Evolutionary conservation across 2,329 filamentous ascomycete genomes (phyloP).

Genomic region (Calonectria fujianensis): DNA sequence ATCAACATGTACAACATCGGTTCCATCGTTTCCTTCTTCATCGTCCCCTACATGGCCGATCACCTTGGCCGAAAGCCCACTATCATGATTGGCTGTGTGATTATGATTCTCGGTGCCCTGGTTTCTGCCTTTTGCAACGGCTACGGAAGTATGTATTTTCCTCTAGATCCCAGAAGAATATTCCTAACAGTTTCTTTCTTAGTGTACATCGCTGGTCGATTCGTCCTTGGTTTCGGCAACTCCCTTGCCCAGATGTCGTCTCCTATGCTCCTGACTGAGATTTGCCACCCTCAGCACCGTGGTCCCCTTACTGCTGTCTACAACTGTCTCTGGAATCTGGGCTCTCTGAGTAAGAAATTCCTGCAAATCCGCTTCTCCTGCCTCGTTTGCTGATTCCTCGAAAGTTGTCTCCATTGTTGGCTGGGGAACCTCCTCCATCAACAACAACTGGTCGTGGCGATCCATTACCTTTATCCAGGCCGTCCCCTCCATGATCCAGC

Average conservation of each 20-base stretch:
- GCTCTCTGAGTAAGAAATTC: constrained; percentile 63
- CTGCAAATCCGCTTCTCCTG: too few relatives aligned
- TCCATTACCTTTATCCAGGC: constrained; percentile 80
- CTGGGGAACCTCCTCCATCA: constrained; percentile 76
- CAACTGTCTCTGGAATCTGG: constrained; percentile 81
- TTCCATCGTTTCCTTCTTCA: constrained; percentile 68
- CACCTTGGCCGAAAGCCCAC: constrained; percentile 64
- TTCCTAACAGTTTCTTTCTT: constrained; percentile 17
- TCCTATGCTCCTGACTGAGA: constrained; percentile 78
- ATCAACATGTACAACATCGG: constrained; percentile 73
- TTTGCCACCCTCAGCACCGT: constrained; percentile 81
- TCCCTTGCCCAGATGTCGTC: constrained; percentile 78
- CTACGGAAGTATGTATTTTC: constrained; percentile 63
- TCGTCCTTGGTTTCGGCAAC: constrained; percentile 78
- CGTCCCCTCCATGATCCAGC: constrained; percentile 76
- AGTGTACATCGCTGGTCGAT: constrained; percentile 64
- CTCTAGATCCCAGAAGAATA: too few relatives aligned
- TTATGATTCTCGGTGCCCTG: constrained; percentile 67
- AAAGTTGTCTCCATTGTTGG: constrained; percentile 76
- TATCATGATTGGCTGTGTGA: constrained; percentile 65
- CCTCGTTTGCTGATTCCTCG: constrained; percentile 7
- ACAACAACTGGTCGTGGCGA: constrained; percentile 80
- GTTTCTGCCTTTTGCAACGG: constrained; percentile 65
- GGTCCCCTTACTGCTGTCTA: constrained; percentile 79
- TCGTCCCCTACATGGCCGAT: constrained; percentile 68